phyloP scores from a whole-genome alignment of 129 eudicot genomes.

The Centella asiatica region DNA sequence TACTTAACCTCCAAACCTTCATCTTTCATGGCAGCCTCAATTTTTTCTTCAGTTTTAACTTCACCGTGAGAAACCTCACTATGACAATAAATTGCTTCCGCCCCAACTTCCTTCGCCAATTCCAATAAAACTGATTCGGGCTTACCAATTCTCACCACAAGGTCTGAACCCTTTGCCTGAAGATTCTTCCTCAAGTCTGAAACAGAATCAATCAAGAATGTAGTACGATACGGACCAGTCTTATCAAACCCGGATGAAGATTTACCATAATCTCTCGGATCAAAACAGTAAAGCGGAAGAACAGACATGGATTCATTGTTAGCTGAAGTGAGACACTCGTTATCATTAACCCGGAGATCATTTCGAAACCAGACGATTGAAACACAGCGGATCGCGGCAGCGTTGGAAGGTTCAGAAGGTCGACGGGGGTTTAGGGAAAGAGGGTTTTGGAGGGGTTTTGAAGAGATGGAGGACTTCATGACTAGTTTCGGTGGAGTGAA shows the following conservation, averaged over 20 bases:
- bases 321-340: constrained; percentile 66
- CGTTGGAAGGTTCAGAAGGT: constrained; percentile 64
- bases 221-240: constrained; percentile 81
- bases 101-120: constrained; percentile 72
- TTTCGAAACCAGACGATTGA: constrained; percentile 84
- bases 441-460: constrained; percentile 62
- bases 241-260: constrained; percentile 82
- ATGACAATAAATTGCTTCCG: constrained; percentile 72
- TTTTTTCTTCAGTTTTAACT: constrained; percentile 66
- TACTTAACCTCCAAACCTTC: constrained; percentile 89
- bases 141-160: constrained; percentile 62
- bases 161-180: constrained; percentile 69
- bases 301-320: constrained; percentile 68
- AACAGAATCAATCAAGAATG: constrained; percentile 62
- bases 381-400: constrained; percentile 49
- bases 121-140: constrained; percentile 71
- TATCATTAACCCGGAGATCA: constrained; percentile 76
- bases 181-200: constrained; percentile 54
- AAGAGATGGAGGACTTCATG: constrained; percentile 48
- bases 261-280: constrained; percentile 83
- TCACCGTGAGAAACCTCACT: constrained; percentile 77
- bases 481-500: constrained; percentile 27
- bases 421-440: constrained; percentile 62
- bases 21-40: constrained; percentile 61
- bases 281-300: constrained; percentile 75